These are phyloP conservation scores for Neopestalotiopsis rosae DNA, from an alignment of 2,329 filamentous ascomycete species.

Conservation along the genomic window DNA sequence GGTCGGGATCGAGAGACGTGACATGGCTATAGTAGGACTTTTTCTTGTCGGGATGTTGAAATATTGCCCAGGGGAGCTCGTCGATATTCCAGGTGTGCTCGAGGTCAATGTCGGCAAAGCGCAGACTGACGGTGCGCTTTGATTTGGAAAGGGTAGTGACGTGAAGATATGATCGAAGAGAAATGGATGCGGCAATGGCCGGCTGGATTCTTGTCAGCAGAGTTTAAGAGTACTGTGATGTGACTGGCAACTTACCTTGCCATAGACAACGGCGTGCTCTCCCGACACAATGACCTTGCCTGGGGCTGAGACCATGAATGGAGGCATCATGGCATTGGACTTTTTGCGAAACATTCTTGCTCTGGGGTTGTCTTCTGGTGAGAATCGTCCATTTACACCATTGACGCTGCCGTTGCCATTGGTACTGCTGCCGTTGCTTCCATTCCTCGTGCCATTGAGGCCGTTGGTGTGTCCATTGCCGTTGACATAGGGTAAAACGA, in stretches of 20 bases:
- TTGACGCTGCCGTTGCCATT: constrained; percentile 26
- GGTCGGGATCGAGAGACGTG: constrained; percentile 81
- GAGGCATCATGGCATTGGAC: constrained; percentile 74
- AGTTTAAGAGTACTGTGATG: background rate
- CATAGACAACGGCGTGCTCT: constrained; percentile 97
- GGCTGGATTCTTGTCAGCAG: constrained; percentile 53
- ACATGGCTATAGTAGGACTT: constrained; percentile 93
- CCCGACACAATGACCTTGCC: constrained; percentile 99
- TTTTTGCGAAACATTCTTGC: constrained; percentile 57
- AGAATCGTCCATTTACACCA: constrained; percentile 31
- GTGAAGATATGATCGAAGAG: constrained; percentile 92
- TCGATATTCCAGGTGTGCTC: constrained; percentile 95
- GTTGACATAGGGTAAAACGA: background rate
- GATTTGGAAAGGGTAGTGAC: constrained; percentile 95
- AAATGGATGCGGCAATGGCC: constrained; percentile 93
- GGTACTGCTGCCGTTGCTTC: background rate
- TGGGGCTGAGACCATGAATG: constrained; percentile 97
- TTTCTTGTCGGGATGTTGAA: constrained; percentile 83
- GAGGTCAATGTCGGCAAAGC: constrained; percentile 89
- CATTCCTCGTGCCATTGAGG: background rate
- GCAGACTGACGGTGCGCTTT: constrained; percentile 82
- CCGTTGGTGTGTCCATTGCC: background rate
- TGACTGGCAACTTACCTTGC: constrained; percentile 67
- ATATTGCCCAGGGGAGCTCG: constrained; percentile 83
- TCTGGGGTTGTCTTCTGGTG: constrained; percentile 35